phyloP scores from a whole-genome alignment of 306 rosid genomes.

The Cucumis hystrix region DNA sequence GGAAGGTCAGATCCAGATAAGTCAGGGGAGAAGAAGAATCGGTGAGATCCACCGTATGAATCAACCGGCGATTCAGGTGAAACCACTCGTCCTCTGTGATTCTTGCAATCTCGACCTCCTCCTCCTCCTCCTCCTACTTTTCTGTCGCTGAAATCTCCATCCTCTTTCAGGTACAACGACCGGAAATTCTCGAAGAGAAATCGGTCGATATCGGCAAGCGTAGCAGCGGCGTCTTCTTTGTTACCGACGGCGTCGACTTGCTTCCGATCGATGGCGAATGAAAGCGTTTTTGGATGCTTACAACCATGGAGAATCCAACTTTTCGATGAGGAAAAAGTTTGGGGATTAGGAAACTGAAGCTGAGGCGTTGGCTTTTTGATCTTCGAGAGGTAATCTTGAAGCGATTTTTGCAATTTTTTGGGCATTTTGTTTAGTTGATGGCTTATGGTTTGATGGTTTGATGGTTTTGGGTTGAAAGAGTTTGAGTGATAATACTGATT shows the following conservation, averaged over 20 bases:
- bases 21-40: conserved; percentile 30
- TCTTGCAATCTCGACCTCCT: background rate
- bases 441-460: background rate
- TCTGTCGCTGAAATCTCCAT: conserved; percentile 7
- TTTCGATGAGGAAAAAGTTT: conserved; percentile 29
- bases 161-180: conserved; percentile 33
- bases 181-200: conserved; percentile 69
- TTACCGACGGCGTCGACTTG: background rate
- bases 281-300: conserved; percentile 49
- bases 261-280: conserved; percentile 25
- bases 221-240: conserved; percentile 29
- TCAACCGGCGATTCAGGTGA: conserved; percentile 25
- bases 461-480: background rate
- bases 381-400: conserved; percentile 31
- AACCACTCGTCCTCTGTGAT: conserved; percentile 2
- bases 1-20: conserved; percentile 19
- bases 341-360: conserved; percentile 17
- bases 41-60: conserved; percentile 22
- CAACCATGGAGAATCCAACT: conserved; percentile 39
- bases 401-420: conserved; percentile 36
- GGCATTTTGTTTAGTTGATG: conserved; percentile 24
- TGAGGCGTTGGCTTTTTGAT: conserved; percentile 26
- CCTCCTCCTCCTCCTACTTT: background rate
- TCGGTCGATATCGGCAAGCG: conserved; percentile 48
- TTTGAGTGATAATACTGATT: background rate